Base-by-base conservation (phyloP, 441 rosid species). In the Eutrema salsugineum region DNA sequence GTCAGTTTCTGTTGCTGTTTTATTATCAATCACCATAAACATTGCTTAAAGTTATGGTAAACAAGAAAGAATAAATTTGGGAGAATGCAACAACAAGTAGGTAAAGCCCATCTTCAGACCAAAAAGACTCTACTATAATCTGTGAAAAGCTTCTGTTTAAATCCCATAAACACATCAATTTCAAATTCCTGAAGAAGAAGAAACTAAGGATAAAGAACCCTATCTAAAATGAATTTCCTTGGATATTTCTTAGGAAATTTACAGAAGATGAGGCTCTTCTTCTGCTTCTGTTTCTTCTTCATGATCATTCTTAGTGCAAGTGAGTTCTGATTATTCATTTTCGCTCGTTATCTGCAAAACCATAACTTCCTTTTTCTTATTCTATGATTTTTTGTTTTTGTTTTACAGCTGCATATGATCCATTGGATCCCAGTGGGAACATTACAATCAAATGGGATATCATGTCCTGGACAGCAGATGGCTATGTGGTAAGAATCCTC, bases 341-440 rank as follows among this genome's bases (percentile, higher is more conserved):
- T 12, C 22, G 17, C 38, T 4, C 16, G 3, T 46, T 32, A 17
- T 51, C 16, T 61, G 53, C 47, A 67, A 6, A 16, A 59, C 11
- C 10, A 47, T 8, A 48, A 32, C 11, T 38, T 8, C 9, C 9
- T 5, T 22, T 2, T 36, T 66, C 70, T 66, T 2, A 30, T 24
- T 51, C 49, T 50, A 19, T 56, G 47, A 20, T 78, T 73, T 11
- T 43, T 1, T 3, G 33, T 6, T 30, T 5, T 30, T 5, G 33
- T 57, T 14, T 46, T 78, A 64, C 80, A 91, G 97, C 72, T 81
- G 95, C 97, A 2, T 93, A 86, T 78, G 98, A 93, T 79, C 90
- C 98, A 6, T 59, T 92, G 78, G 98, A 92, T 82, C 98, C 98
- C 4, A 88, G 66, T 62, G 95, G 97, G 50, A 90, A 93, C 80